Evolutionary conservation across 208 protist species (phyloP).

Genomic region (Trypanosoma scelopori): DNA sequence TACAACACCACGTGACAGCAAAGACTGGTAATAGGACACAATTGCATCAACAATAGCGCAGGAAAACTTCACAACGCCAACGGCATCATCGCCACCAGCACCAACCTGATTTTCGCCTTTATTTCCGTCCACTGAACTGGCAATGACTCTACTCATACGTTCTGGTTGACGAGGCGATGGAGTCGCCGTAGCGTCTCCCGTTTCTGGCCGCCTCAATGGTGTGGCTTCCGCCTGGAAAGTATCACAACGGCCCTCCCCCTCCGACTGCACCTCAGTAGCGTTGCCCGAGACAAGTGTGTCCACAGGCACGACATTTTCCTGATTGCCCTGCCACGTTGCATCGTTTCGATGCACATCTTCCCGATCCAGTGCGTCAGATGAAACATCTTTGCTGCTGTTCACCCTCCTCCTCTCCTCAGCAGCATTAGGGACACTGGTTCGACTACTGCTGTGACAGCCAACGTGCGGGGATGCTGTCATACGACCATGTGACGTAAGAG

Average conservation of each 20-base stretch:
- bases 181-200: neutral
- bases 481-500: slow-evolving; percentile 54
- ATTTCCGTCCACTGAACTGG: neutral
- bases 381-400: slow-evolving; percentile 1
- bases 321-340: neutral
- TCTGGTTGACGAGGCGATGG: slow-evolving; percentile 15
- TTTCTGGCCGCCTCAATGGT: slow-evolving; percentile 6
- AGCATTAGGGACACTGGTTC: neutral
- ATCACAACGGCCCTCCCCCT: neutral
- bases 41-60: slow-evolving; percentile 43
- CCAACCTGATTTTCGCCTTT: neutral
- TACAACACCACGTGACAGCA: slow-evolving; percentile 74
- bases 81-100: neutral
- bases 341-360: neutral
- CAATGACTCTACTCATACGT: neutral
- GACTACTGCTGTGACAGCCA: slow-evolving; percentile 20
- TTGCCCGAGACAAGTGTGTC: neutral
- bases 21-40: slow-evolving; percentile 72
- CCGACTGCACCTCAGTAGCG: neutral
- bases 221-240: slow-evolving; percentile 13
- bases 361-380: neutral
- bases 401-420: slow-evolving; percentile 2
- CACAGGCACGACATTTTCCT: neutral
- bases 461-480: slow-evolving; percentile 52
- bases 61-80: slow-evolving; percentile 24